Base-by-base conservation (phyloP, 2,329 filamentous ascomycete genomes). In the Aspergillus versicolor region DNA sequence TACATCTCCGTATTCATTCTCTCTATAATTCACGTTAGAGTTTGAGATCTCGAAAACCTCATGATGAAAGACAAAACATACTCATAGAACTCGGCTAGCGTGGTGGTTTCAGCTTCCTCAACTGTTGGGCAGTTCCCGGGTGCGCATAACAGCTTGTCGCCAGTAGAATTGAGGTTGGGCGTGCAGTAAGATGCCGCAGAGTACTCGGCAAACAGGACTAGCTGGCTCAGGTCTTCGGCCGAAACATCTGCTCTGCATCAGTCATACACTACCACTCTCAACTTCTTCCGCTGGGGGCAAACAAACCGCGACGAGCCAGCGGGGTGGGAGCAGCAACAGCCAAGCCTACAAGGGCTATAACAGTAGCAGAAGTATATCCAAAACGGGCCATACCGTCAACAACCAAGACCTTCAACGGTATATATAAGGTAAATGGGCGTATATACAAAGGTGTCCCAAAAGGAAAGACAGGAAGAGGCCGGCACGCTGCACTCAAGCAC, bases 111-210 rank as follows among this genome's bases (percentile, higher is more conserved):
- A 3, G 79, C 78, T 0, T 72, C 65, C 66, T 83, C 71, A 3
- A 84, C 79, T 0, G 68, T 63, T 1, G 79, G 75, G 61, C 82
- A 84, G 60, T 79, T 81, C 2, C 73, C 76, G 8, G 72, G 65
- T 0, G 69, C 61, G 61, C 82, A 84, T 8, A 70, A 71, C 43
- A 83, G 49, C 51, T 75, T 75, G 9, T 75, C 74, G 42, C 72
- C 73, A 2, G 76, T 58, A 27, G 74, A 74, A 54, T 80, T 69
- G 67, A 80, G 76, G 67, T 84, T 83, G 40, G 61, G 67, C 2
- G 73, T 63, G 65, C 82, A 84, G 67, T 84, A 84, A 19, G 81
- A 73, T 3, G 82, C 81, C 2, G 80, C 81, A 2, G 81, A 75
- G 65, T 81, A 84, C 57, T 84, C 77, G 41, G 78, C 76, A 65